Evolutionary conservation across 176 grass and related monocot species (phyloP), one percentile per base, ranked within the genome.

Genomic region (Microstegium vimineum): DNA sequence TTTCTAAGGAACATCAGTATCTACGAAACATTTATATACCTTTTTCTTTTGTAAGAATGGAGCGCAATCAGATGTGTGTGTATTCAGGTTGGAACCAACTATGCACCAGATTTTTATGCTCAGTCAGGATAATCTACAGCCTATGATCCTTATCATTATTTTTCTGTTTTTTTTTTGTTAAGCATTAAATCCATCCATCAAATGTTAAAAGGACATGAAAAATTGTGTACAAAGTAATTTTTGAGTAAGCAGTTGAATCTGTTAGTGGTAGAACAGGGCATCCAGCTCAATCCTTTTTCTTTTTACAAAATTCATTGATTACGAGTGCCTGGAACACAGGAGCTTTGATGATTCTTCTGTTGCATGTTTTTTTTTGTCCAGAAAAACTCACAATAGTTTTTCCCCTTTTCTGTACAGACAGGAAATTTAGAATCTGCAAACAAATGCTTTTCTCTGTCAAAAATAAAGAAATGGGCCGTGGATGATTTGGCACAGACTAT

Each of bases 391-490:
- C 75, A 71, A 20, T 82, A 11, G 23, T 69, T 77, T 74, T 15
- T 20, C 51, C 79, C 2, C n/a, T n/a, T 71, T 80, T 27, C 45
- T 9, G 4, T 84, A 36, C 82, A 95, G 95, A 75, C 34, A 74
- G 64, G 66, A 87, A 40, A 84, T 84, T 42, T 56, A 49, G 74
- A 87, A 6, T 41, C 52, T 62, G 10, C 71, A 46, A 49, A 82
- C 6, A 82, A 81, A 36, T 61, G 73, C 33, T 90, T 98, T 90
- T 88, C 89, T 52, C 84, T 52, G 8, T 90, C 89, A 35, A 93
- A 93, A 87, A 86, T 98, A 78, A 98, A 93, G 89, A 36, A 89
- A 22, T 94, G 92, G 95, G 95, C 92, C 23, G 69, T 71, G 10
- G 76, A 95, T 91, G 95, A 98, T 92, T 90, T 98, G 70, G 38